A percentile compares a stretch with the other conserved stretches of the same genome.
phyloP scores from a whole-genome alignment of 2,329 filamentous ascomycete genomes.

The Biscogniauxia sp. region DNA sequence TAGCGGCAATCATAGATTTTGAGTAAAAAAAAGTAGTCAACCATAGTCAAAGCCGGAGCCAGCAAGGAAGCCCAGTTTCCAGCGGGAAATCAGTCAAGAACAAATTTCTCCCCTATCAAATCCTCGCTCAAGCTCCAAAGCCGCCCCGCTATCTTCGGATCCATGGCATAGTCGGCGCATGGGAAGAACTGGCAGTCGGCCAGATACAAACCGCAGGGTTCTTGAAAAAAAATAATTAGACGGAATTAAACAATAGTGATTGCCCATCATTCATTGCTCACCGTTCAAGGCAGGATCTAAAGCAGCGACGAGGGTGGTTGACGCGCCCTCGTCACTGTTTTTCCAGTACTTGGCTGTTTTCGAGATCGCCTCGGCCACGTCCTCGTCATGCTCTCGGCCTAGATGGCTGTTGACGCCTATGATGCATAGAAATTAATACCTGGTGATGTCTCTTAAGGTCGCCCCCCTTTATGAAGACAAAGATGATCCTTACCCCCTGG shows the following conservation, averaged over 20 bases:
- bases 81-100: conserved; percentile 11
- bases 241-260: neutral
- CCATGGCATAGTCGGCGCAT: conserved; percentile 25
- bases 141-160: conserved; percentile 33
- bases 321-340: conserved; percentile 31
- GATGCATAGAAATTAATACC: neutral
- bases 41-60: no score
- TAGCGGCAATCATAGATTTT: no score
- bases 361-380: conserved; percentile 28
- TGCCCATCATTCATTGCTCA: conserved; percentile 10
- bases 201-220: conserved; percentile 35
- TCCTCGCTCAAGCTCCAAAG: conserved; percentile 43
- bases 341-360: conserved; percentile 32
- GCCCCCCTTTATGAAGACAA: neutral
- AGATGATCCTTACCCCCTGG: conserved; percentile 36
- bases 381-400: conserved; percentile 35
- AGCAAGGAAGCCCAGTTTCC: neutral
- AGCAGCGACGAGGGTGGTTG: conserved; percentile 36
- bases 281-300: conserved; percentile 34
- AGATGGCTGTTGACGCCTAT: conserved; percentile 36
- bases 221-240: conserved; percentile 16
- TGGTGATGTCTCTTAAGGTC: neutral
- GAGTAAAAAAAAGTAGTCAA: no score
- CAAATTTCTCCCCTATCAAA: conserved; percentile 37
- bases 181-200: conserved; percentile 37